Percentiles rank a stretch among this genome's conserved stretches.
Evolutionary conservation across 1,284 basidiomycete genomes (phyloP).

Genomic region (Ceratobasidium sp.): DNA sequence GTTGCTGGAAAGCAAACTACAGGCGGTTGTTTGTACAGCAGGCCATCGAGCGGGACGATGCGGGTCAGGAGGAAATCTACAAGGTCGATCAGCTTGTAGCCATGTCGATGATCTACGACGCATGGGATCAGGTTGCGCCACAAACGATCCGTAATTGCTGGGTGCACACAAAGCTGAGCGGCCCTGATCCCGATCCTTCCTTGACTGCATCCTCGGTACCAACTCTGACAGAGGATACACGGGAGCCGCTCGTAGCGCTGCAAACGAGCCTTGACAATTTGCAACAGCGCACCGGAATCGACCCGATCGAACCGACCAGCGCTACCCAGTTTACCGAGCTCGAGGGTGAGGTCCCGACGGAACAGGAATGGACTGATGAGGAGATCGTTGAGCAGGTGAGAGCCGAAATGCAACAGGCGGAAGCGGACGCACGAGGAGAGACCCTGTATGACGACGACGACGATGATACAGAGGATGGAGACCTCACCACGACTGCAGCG

Average conservation of each 20-base stretch:
- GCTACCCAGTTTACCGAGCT: not conserved
- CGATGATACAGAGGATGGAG: too few relatives aligned
- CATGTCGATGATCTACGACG: conserved; percentile 23
- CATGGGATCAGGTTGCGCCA: conserved; percentile 22
- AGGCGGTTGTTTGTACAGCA: not conserved
- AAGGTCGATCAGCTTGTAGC: conserved; percentile 32
- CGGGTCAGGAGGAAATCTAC: conserved; percentile 23
- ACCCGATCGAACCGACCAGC: not conserved
- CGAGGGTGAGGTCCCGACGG: not conserved
- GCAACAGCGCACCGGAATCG: not conserved
- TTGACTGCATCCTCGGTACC: not conserved
- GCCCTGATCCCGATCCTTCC: not conserved
- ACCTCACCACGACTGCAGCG: too few relatives aligned
- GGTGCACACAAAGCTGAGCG: conserved; percentile 2
- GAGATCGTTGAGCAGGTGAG: not conserved
- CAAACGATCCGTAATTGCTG: conserved; percentile 35
- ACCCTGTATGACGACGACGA: too few relatives aligned
- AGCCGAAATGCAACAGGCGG: not conserved
- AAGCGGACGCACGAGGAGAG: too few relatives aligned
- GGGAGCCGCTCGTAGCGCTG: not conserved
- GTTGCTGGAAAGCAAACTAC: conserved; percentile 42
- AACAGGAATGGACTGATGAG: not conserved
- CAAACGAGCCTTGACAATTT: not conserved
- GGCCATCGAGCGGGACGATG: conserved; percentile 34
- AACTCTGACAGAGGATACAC: not conserved